Conservation (phyloP, 1,284 basidiomycete species). For the Cutaneotrichosporon daszewskae region DNA sequence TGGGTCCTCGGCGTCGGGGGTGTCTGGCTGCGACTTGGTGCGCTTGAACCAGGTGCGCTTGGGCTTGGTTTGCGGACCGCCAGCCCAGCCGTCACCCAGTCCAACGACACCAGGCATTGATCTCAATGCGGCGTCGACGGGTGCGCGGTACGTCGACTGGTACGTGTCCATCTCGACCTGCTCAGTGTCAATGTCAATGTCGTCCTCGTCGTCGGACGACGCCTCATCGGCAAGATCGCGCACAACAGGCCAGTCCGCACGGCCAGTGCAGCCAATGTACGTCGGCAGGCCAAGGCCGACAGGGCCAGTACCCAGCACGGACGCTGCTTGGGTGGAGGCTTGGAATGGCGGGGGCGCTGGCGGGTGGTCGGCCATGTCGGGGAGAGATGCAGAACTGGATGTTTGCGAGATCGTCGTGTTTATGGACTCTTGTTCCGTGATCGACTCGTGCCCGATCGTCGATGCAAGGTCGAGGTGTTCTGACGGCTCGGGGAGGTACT, state of each 20-base stretch:
- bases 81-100: slow-evolving; percentile 40
- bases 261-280: slow-evolving; percentile 4
- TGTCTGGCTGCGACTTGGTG: slow-evolving; percentile 3
- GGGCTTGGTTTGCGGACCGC: slow-evolving; percentile 16
- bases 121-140: slow-evolving; percentile 24
- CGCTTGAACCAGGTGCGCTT: slow-evolving; percentile 12
- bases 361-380: slow-evolving; percentile 8
- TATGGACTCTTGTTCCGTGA: too few relatives aligned
- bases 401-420: slow-evolving; percentile 11
- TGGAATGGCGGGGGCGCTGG: slow-evolving; percentile 2
- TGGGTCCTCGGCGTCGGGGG: slow-evolving; percentile 2
- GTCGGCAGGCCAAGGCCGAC: slow-evolving; percentile 7
- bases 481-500: neutral
- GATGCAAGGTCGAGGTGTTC: too few relatives aligned
- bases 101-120: slow-evolving; percentile 36
- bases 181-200: slow-evolving; percentile 6
- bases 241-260: slow-evolving; percentile 9
- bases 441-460: too few relatives aligned
- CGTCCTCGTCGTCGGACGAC: slow-evolving; percentile 7
- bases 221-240: slow-evolving; percentile 5
- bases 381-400: slow-evolving; percentile 13
- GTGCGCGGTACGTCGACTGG: slow-evolving; percentile 15
- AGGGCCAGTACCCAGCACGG: neutral
- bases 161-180: slow-evolving; percentile 17
- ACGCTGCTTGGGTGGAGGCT: neutral